Evolutionary conservation across 2,329 filamentous ascomycete genomes (phyloP).

Genomic region (Aspergillus texensis): DNA sequence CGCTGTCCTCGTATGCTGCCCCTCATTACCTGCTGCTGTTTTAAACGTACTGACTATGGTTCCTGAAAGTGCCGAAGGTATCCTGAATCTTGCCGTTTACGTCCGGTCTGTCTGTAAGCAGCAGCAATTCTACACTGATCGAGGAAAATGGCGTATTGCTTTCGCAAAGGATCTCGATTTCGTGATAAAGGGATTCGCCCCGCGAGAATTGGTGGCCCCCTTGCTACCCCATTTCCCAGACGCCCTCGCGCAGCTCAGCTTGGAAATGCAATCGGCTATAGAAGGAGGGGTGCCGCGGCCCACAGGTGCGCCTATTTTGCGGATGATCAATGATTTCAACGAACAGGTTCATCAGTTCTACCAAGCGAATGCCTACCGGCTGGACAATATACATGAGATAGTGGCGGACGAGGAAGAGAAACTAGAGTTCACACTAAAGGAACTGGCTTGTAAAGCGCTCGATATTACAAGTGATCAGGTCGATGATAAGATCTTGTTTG

Average conservation of each 20-base stretch:
- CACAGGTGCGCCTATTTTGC: conserved; percentile 38
- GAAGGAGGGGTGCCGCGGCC: conserved; percentile 47
- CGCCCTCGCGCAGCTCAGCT: conserved; percentile 25
- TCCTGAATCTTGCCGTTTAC: conserved; percentile 42
- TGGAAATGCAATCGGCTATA: conserved; percentile 37
- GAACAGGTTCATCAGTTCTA: conserved; percentile 39
- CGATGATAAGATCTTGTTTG: conserved; percentile 35
- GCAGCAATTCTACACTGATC: conserved; percentile 46
- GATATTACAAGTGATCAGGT: conserved; percentile 32
- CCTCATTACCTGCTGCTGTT: not conserved
- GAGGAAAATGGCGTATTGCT: conserved; percentile 48
- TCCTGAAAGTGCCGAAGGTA: conserved; percentile 23
- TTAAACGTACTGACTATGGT: not conserved
- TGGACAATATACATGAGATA: conserved; percentile 43
- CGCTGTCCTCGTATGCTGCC: conserved; percentile 33
- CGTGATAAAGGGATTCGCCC: conserved; percentile 53
- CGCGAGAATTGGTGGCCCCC: conserved; percentile 47
- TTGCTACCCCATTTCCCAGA: conserved; percentile 56
- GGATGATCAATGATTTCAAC: conserved; percentile 38
- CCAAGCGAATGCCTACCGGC: conserved; percentile 30
- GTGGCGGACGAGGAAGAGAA: conserved; percentile 42
- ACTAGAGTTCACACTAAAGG: conserved; percentile 37
- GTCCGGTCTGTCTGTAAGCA: conserved; percentile 44
- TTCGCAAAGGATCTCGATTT: conserved; percentile 47
- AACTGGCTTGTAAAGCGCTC: conserved; percentile 41